Evolutionary conservation across 768 basidiomycete genomes (phyloP).

Genomic region (Rhizopogon sp.): DNA sequence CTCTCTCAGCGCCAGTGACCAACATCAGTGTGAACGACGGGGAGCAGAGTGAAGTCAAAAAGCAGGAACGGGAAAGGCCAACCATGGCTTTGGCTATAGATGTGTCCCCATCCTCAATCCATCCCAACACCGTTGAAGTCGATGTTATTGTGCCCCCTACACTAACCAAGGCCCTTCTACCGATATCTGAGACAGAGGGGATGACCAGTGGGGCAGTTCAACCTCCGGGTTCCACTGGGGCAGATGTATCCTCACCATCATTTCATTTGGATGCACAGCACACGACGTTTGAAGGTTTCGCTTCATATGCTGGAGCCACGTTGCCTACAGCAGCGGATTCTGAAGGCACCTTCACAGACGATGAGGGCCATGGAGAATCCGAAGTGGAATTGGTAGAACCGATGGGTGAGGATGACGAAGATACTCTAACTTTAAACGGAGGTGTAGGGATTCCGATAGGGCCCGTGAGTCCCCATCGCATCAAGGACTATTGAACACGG

Average conservation of each 20-base stretch:
- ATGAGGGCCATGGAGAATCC: slow-evolving; percentile 58
- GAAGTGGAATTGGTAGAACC: slow-evolving; percentile 48
- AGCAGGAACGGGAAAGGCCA: slow-evolving; percentile 31
- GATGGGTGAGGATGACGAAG: slow-evolving; percentile 72
- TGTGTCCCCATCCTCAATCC: slow-evolving; percentile 1
- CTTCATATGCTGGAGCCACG: background rate
- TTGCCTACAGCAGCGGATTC: background rate
- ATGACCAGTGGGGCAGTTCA: slow-evolving; percentile 87
- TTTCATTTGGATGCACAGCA: background rate
- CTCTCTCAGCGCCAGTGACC: slow-evolving; percentile 7
- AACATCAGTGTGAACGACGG: slow-evolving; percentile 12
- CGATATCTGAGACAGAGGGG: slow-evolving; percentile 71
- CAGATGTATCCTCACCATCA: background rate
- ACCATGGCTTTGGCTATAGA: background rate
- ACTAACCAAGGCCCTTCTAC: slow-evolving; percentile 35
- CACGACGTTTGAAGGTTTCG: slow-evolving; percentile 11
- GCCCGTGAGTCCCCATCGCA: slow-evolving; percentile 47
- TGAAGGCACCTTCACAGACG: slow-evolving; percentile 37
- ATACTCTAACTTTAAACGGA: slow-evolving; percentile 73
- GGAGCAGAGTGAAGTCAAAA: slow-evolving; percentile 15
- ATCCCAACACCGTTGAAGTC: slow-evolving; percentile 15
- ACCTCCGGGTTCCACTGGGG: slow-evolving; percentile 70
- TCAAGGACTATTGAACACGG: background rate
- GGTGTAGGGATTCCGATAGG: slow-evolving; percentile 89
- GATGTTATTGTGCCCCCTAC: slow-evolving; percentile 32